Percentiles rank a stretch among this genome's conserved stretches.
phyloP scores from a whole-genome alignment of 2,329 filamentous ascomycete genomes.

The Sporothrix inflata region DNA sequence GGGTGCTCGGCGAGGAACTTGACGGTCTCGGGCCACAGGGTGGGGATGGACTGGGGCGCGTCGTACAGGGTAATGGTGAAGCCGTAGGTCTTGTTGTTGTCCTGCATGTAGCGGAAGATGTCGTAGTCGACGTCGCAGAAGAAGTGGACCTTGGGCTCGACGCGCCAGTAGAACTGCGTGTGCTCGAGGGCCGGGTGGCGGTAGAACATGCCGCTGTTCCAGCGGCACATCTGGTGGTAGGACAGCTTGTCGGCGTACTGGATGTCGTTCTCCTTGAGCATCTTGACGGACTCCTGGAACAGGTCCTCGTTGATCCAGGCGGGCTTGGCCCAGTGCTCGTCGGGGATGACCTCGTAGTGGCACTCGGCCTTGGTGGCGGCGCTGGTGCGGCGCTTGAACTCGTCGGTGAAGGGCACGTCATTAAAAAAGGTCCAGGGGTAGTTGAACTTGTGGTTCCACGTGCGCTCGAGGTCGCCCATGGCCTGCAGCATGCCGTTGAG shows the following conservation, averaged over 20 bases:
- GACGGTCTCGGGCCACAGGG: slow-evolving; percentile 91
- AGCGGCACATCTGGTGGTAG: slow-evolving; percentile 98
- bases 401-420: slow-evolving; percentile 87
- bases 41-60: slow-evolving; percentile 80
- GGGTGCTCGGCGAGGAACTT: slow-evolving; percentile 88
- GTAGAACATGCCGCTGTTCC: slow-evolving; percentile 98
- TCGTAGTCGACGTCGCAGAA: slow-evolving; percentile 99
- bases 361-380: slow-evolving; percentile 87
- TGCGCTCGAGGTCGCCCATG: slow-evolving; percentile 89
- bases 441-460: slow-evolving; percentile 99
- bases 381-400: slow-evolving; percentile 83
- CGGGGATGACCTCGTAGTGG: slow-evolving; percentile 85
- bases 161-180: slow-evolving; percentile 94
- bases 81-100: slow-evolving; percentile 98
- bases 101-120: slow-evolving; percentile 96
- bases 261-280: slow-evolving; percentile 81
- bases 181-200: slow-evolving; percentile 85
- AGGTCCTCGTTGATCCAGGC: slow-evolving; percentile 90
- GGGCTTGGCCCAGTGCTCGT: slow-evolving; percentile 91
- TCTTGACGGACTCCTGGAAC: slow-evolving; percentile 79
- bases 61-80: slow-evolving; percentile 99
- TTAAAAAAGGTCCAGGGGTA: slow-evolving; percentile 99
- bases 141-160: slow-evolving; percentile 98
- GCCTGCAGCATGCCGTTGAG: slow-evolving; percentile 80
- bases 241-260: slow-evolving; percentile 88